A percentile compares a stretch with the other conserved stretches of the same genome.
phyloP scores from a whole-genome alignment of 225 moss, liverwort and hornwort species.

The Ulota crispa region DNA sequence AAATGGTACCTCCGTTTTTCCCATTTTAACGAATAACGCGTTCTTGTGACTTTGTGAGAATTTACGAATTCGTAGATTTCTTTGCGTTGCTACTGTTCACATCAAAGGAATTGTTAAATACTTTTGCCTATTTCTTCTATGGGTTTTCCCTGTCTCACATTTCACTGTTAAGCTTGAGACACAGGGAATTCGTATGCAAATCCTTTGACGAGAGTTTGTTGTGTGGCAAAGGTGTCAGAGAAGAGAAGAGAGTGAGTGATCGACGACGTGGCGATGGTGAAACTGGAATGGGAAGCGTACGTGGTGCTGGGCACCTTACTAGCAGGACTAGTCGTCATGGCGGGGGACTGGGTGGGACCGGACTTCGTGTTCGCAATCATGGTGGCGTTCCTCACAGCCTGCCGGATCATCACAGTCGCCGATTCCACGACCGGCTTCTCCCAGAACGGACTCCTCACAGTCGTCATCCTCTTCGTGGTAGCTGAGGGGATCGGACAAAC shows the following conservation, averaged over 20 bases:
- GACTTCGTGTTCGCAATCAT: conserved; percentile 33
- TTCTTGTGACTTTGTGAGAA: too few relatives aligned
- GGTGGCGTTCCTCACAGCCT: conserved; percentile 31
- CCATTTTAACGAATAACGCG: too few relatives aligned
- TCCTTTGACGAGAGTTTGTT: too few relatives aligned
- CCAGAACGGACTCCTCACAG: conserved; percentile 22
- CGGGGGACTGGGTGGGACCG: conserved; percentile 34
- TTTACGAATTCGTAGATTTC: too few relatives aligned
- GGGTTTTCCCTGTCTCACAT: too few relatives aligned
- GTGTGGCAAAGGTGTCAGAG: not conserved
- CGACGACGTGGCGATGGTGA: conserved; percentile 5
- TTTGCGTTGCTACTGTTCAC: too few relatives aligned
- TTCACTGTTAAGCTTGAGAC: too few relatives aligned
- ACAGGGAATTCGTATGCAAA: too few relatives aligned
- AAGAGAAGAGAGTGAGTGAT: not conserved
- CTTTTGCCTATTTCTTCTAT: too few relatives aligned
- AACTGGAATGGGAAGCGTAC: conserved; percentile 31
- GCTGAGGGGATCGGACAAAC: conserved; percentile 37
- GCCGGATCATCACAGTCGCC: not conserved
- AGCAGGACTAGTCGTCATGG: conserved; percentile 23
- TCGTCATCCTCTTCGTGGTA: conserved; percentile 38
- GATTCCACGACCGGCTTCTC: conserved; percentile 14
- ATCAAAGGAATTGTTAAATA: too few relatives aligned
- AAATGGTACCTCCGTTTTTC: too few relatives aligned
- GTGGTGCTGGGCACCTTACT: conserved; percentile 18